Conservation (phyloP, 208 protist genomes). For the Leishmania aethiopica region DNA sequence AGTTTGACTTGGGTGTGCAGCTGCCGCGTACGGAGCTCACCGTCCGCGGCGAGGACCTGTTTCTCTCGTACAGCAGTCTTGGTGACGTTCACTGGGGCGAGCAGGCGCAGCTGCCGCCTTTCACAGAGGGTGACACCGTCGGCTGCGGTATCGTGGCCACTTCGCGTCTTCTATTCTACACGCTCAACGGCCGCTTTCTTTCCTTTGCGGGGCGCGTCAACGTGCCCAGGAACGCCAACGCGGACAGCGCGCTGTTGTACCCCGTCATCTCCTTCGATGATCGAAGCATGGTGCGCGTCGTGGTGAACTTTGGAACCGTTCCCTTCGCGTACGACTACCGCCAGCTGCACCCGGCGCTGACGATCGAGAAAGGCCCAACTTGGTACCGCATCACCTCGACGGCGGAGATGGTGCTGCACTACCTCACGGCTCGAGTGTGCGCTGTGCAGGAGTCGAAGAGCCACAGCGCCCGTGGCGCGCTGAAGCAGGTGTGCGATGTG, state of each 20-base stretch:
- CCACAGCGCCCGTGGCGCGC: conserved; percentile 36
- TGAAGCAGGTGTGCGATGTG: conserved; percentile 71
- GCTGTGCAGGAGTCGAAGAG: conserved; percentile 48
- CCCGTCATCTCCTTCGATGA: conserved; percentile 76
- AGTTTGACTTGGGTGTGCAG: conserved; percentile 48
- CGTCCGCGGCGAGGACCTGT: conserved; percentile 38
- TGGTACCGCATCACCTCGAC: conserved; percentile 82
- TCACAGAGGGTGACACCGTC: conserved; percentile 74
- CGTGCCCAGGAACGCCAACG: conserved; percentile 32
- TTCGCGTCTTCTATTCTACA: conserved; percentile 81
- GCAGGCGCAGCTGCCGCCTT: conserved; percentile 47
- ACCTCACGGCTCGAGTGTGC: conserved; percentile 74
- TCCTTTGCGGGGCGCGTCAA: conserved; percentile 55
- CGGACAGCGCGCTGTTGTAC: conserved; percentile 45
- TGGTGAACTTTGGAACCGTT: conserved; percentile 85
- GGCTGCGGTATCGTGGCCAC: conserved; percentile 82
- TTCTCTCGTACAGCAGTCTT: conserved; percentile 69
- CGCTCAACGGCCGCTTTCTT: conserved; percentile 84
- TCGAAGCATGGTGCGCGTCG: conserved; percentile 41
- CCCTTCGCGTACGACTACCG: conserved; percentile 85
- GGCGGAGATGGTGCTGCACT: conserved; percentile 74
- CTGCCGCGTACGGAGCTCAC: conserved; percentile 25
- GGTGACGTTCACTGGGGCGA: conserved; percentile 53
- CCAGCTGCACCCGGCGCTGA: conserved; percentile 70
- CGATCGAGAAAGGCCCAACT: conserved; percentile 45